phyloP scores from a whole-genome alignment of 805 yeast genomes.

The Debaryomyces castellii region DNA sequence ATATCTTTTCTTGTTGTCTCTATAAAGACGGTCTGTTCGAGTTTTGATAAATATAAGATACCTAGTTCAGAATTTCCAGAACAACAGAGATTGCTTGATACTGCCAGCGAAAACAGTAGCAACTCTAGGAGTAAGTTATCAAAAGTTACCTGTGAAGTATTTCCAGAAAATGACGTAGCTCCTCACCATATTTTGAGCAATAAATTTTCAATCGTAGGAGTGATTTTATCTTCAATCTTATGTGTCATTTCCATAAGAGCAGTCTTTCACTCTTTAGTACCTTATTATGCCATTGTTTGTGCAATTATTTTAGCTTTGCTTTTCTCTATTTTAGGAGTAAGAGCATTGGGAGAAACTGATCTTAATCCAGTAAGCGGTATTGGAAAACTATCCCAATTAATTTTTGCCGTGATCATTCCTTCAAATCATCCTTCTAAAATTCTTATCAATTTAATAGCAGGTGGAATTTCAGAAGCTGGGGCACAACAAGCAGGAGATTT shows the following conservation, averaged over 20 bases:
- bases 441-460: conserved; percentile 83
- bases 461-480: conserved; percentile 97
- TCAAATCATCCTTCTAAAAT: conserved; percentile 75
- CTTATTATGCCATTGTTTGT: conserved; percentile 62
- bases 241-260: conserved; percentile 64
- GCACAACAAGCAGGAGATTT: conserved; percentile 99
- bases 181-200: conserved; percentile 49
- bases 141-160: not conserved
- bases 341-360: conserved; percentile 96
- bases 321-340: conserved; percentile 80
- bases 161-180: conserved; percentile 25
- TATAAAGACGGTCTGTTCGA: conserved; percentile 34
- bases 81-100: not conserved
- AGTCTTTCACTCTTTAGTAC: conserved; percentile 72
- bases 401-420: conserved; percentile 83
- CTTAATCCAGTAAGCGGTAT: conserved; percentile 95
- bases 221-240: conserved; percentile 60
- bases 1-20: conserved; percentile 73
- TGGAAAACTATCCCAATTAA: conserved; percentile 87
- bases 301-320: conserved; percentile 77
- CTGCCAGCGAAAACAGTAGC: not conserved
- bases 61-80: not conserved
- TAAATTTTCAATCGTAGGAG: conserved; percentile 55
- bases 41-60: not conserved
- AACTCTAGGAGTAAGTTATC: not conserved